phyloP scores from a whole-genome alignment of 78 protist species.

The Anaeramoeba flamelloides region DNA sequence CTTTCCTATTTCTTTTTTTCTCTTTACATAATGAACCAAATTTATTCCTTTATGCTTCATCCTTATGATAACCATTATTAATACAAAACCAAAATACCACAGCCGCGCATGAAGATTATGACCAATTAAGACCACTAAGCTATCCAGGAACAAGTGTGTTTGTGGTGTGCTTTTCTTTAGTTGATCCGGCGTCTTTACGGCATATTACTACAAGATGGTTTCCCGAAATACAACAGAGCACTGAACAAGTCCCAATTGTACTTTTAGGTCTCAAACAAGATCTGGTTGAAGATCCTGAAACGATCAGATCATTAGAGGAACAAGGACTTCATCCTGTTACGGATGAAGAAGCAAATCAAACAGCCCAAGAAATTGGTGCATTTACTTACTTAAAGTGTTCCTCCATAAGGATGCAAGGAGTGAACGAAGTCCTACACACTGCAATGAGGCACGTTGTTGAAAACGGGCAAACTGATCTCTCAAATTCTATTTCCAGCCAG shows the following conservation, averaged over 20 bases:
- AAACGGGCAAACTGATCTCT: no score
- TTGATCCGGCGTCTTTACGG: not conserved
- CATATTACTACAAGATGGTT: not conserved
- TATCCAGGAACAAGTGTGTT: not conserved
- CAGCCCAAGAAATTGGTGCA: not conserved
- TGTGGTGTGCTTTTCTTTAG: not conserved
- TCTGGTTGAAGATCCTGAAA: not conserved
- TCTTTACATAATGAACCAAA: no score
- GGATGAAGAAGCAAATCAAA: not conserved
- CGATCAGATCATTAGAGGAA: not conserved
- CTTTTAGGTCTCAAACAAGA: not conserved
- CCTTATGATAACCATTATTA: no score
- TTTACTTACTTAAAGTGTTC: not conserved
- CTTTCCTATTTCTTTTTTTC: no score
- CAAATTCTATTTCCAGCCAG: no score
- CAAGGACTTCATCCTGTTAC: not conserved
- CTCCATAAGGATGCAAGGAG: no score
- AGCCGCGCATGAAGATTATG: no score
- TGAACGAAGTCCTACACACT: no score
- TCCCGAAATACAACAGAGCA: not conserved
- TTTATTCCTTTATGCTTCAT: no score
- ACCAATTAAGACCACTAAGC: not conserved
- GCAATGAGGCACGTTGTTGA: no score
- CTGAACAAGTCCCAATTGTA: not conserved
- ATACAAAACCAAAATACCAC: no score